Evolutionary conservation across 2,329 filamentous ascomycete genomes (phyloP).

Genomic region (Neofusicoccum ribis): DNA sequence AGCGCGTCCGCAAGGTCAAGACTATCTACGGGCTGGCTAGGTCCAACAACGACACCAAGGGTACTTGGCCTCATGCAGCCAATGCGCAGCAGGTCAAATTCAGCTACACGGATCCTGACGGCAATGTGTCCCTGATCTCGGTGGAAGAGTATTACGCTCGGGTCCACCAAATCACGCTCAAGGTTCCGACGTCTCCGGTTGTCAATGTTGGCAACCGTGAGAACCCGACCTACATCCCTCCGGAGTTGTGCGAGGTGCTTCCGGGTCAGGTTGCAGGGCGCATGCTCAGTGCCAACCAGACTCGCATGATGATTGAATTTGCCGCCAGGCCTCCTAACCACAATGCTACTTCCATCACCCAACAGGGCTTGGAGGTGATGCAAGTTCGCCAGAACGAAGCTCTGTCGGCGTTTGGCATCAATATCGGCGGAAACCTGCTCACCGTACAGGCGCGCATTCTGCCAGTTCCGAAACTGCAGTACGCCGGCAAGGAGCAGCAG

Average conservation of each 20-base stretch:
- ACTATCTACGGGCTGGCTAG: slow-evolving; percentile 40
- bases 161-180: slow-evolving; percentile 28
- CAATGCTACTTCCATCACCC: slow-evolving; percentile 27
- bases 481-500: slow-evolving; percentile 42
- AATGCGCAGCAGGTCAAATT: slow-evolving; percentile 13
- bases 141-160: slow-evolving; percentile 15
- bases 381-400: slow-evolving; percentile 10
- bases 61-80: slow-evolving; percentile 23
- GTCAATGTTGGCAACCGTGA: slow-evolving; percentile 31
- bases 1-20: slow-evolving; percentile 40
- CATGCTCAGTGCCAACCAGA: slow-evolving; percentile 28
- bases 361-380: slow-evolving; percentile 17
- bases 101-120: slow-evolving; percentile 4
- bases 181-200: slow-evolving; percentile 27
- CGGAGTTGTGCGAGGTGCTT: slow-evolving; percentile 33
- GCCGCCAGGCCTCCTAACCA: slow-evolving; percentile 31
- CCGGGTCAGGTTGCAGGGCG: slow-evolving; percentile 33
- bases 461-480: slow-evolving; percentile 59
- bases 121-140: slow-evolving; percentile 13
- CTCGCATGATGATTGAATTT: slow-evolving; percentile 34
- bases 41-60: slow-evolving; percentile 35
- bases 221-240: slow-evolving; percentile 34
- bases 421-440: slow-evolving; percentile 62
- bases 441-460: slow-evolving; percentile 74
- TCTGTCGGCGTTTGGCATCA: slow-evolving; percentile 59